Evolutionary conservation across 768 basidiomycete genomes (phyloP).

Genomic region (Lentinula detonsa): DNA sequence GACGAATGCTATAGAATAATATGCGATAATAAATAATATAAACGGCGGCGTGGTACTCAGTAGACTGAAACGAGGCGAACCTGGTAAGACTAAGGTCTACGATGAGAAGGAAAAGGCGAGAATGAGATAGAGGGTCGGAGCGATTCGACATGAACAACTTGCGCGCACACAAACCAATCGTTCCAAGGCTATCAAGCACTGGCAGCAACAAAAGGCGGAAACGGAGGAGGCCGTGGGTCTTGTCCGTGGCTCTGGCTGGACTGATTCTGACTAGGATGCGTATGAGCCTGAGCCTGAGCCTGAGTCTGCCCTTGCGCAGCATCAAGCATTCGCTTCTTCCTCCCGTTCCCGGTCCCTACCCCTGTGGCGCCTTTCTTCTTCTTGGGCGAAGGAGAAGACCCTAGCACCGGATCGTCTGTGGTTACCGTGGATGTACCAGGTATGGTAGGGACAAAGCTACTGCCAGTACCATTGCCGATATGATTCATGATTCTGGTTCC

Average conservation of each 20-base stretch:
- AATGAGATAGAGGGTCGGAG: too few species aligned
- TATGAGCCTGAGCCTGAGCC: conserved; percentile 5
- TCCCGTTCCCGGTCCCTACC: conserved; percentile 38
- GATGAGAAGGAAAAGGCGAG: neutral
- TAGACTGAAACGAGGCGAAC: neutral
- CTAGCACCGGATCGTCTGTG: neutral
- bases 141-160: neutral
- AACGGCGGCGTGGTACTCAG: neutral
- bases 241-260: conserved; percentile 3
- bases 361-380: conserved; percentile 39
- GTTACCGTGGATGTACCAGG: neutral
- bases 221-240: conserved; percentile 11
- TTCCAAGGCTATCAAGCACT: conserved; percentile 18
- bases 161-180: neutral
- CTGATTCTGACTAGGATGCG: neutral
- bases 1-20: neutral
- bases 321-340: conserved; percentile 28
- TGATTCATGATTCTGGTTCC: conserved; percentile 16
- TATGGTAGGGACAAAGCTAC: conserved; percentile 7
- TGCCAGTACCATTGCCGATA: conserved; percentile 6
- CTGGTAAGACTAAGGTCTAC: neutral
- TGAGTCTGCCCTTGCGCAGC: conserved; percentile 11
- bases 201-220: conserved; percentile 28
- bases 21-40: neutral
- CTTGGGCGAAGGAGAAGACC: conserved; percentile 29